Percentiles rank a stretch among this genome's conserved stretches.
phyloP scores from a whole-genome alignment of 2,329 filamentous ascomycete species.

The Cercospora zeae-maydis region DNA sequence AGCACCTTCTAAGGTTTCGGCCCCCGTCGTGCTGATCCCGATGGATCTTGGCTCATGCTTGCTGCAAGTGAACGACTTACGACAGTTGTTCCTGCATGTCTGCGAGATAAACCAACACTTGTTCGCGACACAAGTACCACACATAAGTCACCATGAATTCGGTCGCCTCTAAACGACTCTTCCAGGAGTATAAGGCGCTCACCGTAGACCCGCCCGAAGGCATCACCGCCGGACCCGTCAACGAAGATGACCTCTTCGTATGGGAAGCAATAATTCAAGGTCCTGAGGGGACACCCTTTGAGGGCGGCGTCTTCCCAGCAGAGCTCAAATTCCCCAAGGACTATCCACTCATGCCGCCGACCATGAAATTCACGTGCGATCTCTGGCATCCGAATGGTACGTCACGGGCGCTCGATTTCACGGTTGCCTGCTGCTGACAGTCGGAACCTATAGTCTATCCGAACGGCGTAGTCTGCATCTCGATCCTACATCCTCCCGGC shows the following conservation, averaged over 20 bases:
- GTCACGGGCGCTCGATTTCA: slow-evolving; percentile 21
- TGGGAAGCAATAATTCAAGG: slow-evolving; percentile 98
- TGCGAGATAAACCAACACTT: neutral
- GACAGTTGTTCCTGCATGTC: neutral
- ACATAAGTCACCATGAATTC: slow-evolving; percentile 30
- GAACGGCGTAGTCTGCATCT: slow-evolving; percentile 91
- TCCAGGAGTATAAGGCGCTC: slow-evolving; percentile 92
- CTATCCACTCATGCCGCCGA: slow-evolving; percentile 92
- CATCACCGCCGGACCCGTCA: slow-evolving; percentile 89
- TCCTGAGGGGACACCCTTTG: slow-evolving; percentile 91
- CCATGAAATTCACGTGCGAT: slow-evolving; percentile 91
- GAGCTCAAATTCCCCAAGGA: slow-evolving; percentile 93
- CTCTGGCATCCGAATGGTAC: slow-evolving; percentile 96
- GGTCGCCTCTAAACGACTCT: slow-evolving; percentile 70
- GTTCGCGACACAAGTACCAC: too few species aligned
- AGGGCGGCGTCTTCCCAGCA: slow-evolving; percentile 91
- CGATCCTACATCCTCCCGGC: slow-evolving; percentile 93
- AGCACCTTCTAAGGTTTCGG: too few species aligned
- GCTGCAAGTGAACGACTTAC: neutral
- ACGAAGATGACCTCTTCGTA: slow-evolving; percentile 89
- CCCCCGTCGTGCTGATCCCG: slow-evolving; percentile 16
- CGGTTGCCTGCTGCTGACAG: neutral
- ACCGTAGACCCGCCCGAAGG: slow-evolving; percentile 95
- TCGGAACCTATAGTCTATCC: slow-evolving; percentile 65
- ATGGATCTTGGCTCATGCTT: neutral